phyloP scores from a whole-genome alignment of 768 basidiomycete species.

The Tephrocybe sp. region DNA sequence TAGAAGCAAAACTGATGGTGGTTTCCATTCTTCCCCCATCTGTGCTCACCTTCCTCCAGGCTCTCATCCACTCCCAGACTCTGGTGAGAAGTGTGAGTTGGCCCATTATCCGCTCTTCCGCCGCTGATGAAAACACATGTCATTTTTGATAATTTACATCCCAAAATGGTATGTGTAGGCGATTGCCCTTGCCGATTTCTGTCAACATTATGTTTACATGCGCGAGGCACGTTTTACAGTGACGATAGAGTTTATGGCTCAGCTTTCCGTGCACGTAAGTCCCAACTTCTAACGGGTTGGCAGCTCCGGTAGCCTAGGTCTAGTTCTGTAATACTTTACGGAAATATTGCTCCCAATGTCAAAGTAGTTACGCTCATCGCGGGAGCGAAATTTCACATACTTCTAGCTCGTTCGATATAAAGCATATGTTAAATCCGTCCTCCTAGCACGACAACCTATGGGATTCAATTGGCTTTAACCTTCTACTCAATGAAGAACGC shows the following conservation, averaged over 20 bases:
- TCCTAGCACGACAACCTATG: no score
- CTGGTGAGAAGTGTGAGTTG: background rate
- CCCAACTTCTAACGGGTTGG: background rate
- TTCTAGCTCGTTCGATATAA: no score
- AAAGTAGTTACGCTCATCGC: background rate
- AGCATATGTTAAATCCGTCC: no score
- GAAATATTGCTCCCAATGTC: background rate
- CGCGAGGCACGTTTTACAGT: background rate
- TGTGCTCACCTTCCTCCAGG: no score
- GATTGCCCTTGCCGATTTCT: background rate
- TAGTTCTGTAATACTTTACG: background rate
- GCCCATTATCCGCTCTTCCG: background rate
- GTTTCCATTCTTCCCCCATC: no score
- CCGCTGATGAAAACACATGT: conserved; percentile 8
- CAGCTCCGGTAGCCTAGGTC: background rate
- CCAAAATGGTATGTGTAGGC: background rate
- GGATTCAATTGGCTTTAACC: no score
- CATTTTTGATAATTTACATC: conserved; percentile 1
- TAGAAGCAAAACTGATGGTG: background rate
- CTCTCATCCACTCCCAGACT: background rate
- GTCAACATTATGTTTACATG: background rate
- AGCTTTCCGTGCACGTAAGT: no score
- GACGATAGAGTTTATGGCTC: background rate
- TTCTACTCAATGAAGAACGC: no score
- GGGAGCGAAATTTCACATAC: background rate